A percentile compares a stretch with the other conserved stretches of the same genome.
phyloP scores from a whole-genome alignment of 2,329 filamentous ascomycete species.

The Leptographium wingfieldii region DNA sequence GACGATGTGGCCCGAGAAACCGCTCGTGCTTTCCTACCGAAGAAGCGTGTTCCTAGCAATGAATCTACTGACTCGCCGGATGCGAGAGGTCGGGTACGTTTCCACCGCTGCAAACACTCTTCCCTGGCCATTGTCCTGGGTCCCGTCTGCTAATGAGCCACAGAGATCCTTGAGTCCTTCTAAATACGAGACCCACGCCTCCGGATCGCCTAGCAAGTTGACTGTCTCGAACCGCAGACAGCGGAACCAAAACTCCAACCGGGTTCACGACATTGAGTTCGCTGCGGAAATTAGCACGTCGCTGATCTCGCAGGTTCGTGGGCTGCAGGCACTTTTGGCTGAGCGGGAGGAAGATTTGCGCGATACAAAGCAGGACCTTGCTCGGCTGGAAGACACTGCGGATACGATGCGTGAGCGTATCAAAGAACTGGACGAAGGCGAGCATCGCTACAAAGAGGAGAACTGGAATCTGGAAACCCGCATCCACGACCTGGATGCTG shows the following conservation, averaged over 20 bases:
- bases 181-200: constrained; percentile 73
- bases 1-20: constrained; percentile 87
- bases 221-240: constrained; percentile 77
- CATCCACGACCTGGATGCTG: constrained; percentile 67
- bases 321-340: constrained; percentile 69
- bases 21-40: constrained; percentile 74
- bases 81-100: constrained; percentile 38
- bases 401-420: constrained; percentile 70
- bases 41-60: constrained; percentile 65
- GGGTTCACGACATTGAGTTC: constrained; percentile 93
- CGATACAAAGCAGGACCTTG: constrained; percentile 59
- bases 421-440: constrained; percentile 77
- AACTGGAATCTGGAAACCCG: constrained; percentile 96
- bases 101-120: background rate
- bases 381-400: constrained; percentile 68
- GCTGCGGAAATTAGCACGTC: constrained; percentile 97
- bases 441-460: constrained; percentile 93
- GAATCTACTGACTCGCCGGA: constrained; percentile 45
- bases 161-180: constrained; percentile 60
- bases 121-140: background rate
- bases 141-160: background rate
- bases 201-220: constrained; percentile 79
- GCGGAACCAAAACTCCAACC: constrained; percentile 76
- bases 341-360: constrained; percentile 84
- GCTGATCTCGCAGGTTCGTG: constrained; percentile 83